These are phyloP conservation scores for Saprolegnia parasitica DNA, from an alignment of 352 stramenopile genomes.

Conservation along the genomic window DNA sequence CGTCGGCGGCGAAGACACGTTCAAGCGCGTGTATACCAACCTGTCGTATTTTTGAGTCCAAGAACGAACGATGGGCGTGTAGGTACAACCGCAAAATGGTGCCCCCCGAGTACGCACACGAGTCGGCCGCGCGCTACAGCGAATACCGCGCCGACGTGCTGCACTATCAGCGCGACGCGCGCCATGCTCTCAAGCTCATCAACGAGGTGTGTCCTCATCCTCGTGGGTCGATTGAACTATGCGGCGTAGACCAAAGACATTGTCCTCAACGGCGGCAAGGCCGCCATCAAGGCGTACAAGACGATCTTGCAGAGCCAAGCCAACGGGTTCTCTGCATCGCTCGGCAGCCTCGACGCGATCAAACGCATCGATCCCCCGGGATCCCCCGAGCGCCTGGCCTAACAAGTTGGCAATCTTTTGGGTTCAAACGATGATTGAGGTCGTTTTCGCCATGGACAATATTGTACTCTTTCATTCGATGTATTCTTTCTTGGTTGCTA, in stretches of 20 bases:
- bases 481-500: no score
- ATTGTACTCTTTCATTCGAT: no score
- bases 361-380: background rate
- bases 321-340: constrained; percentile 23
- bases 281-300: constrained; percentile 83
- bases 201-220: constrained; percentile 39
- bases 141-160: constrained; percentile 19
- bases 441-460: no score
- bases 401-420: no score
- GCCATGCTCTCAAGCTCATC: constrained; percentile 52
- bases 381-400: no score
- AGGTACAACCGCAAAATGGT: constrained; percentile 15
- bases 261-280: constrained; percentile 64
- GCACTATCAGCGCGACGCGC: constrained; percentile 41
- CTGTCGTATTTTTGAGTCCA: background rate
- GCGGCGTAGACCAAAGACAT: constrained; percentile 47
- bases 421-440: no score
- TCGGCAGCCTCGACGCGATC: background rate
- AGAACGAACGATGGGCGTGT: background rate
- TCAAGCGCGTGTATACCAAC: constrained; percentile 50
- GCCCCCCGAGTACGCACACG: background rate
- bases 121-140: background rate
- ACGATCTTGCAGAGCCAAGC: constrained; percentile 59
- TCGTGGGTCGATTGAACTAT: background rate
- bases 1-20: constrained; percentile 79